Evolutionary conservation across 1,284 basidiomycete species (phyloP), one percentile per base, ranked within the genome.

Genomic region (Fomes fomentarius): DNA sequence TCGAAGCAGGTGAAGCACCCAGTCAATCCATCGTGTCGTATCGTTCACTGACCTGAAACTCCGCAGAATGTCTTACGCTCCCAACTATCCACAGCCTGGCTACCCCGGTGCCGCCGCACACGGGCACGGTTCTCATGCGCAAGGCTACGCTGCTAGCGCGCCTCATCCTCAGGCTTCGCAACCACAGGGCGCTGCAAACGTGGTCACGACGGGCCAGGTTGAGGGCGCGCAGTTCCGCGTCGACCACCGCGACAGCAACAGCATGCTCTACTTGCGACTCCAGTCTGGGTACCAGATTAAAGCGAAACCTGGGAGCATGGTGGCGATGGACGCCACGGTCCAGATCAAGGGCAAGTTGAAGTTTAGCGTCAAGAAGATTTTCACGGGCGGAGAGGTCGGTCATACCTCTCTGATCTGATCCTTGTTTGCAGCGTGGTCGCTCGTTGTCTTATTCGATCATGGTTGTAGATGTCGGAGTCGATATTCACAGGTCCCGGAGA

Each of bases 191-290:
- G 48, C 40, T 12, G 40, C 53, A 19, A 54, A 40, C 35, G 59
- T 63, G 38, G 46, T 61, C 21, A 64, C 65, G 4, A 65, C 62
- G 11, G 67, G 67, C 9, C 51, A 56, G 34, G 62, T 59, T 58
- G 69, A 71, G 43, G 69, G 69, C 31, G 57, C 59, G 11, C 63
- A 66, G 49, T 72, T 60, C 55, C 61, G 62, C 24, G 65, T 72
- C 48, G 65, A 67, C 51, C 63, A 71, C 61, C 62, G 70, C 8
- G 69, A 71, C 59, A 66, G 63, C 61, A 72, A 72, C 63, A 67
- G 65, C 44, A 55, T 72, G 56, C 65, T 72, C 31, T 63, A 62
- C 42, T 37, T 69, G 26, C 57, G 62, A 15, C 61, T 71, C 22
- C 66, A 66, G 53, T 66, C 64, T 6, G 66, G 63, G 11, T 66